Conservation (phyloP, 2,329 filamentous ascomycete species). For the Emydomyces testavorans region DNA sequence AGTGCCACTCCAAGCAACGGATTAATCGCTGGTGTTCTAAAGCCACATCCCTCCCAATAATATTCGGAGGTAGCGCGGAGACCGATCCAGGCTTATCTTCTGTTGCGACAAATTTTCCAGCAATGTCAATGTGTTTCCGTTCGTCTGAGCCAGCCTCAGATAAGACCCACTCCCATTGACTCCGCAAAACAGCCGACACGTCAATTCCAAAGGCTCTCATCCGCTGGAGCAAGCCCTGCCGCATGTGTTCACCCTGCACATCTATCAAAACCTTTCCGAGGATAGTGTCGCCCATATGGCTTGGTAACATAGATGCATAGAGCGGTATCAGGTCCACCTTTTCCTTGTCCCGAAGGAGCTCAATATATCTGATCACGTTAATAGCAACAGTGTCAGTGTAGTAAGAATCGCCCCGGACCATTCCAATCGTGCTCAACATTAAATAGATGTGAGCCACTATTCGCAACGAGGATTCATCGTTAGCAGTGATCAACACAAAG, state of each 20-base stretch:
- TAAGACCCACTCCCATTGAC: conserved; percentile 45
- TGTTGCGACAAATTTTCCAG: conserved; percentile 43
- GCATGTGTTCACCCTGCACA: conserved; percentile 53
- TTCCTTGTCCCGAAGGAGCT: conserved; percentile 59
- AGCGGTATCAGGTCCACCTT: conserved; percentile 71
- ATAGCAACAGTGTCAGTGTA: conserved; percentile 51
- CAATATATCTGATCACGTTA: conserved; percentile 70
- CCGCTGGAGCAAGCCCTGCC: conserved; percentile 57
- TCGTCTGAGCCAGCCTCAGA: conserved; percentile 27
- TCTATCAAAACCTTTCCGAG: conserved; percentile 68
- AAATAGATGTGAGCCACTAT: conserved; percentile 57
- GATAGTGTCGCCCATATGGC: conserved; percentile 53
- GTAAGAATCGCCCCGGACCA: conserved; percentile 39
- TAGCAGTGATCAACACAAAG: conserved; percentile 28
- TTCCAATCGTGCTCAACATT: conserved; percentile 51
- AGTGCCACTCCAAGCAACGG: conserved; percentile 72
- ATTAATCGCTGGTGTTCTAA: conserved; percentile 61
- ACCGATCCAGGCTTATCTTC: conserved; percentile 40
- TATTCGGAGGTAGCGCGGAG: conserved; percentile 55
- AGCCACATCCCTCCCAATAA: conserved; percentile 53
- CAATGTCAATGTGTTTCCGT: conserved; percentile 23
- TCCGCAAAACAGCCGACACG: conserved; percentile 58
- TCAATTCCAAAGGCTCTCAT: conserved; percentile 67
- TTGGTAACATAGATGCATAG: conserved; percentile 69
- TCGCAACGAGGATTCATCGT: conserved; percentile 50